Conservation (phyloP, 1,284 basidiomycete genomes). For the Melanopsichium pennsylvanicum region DNA sequence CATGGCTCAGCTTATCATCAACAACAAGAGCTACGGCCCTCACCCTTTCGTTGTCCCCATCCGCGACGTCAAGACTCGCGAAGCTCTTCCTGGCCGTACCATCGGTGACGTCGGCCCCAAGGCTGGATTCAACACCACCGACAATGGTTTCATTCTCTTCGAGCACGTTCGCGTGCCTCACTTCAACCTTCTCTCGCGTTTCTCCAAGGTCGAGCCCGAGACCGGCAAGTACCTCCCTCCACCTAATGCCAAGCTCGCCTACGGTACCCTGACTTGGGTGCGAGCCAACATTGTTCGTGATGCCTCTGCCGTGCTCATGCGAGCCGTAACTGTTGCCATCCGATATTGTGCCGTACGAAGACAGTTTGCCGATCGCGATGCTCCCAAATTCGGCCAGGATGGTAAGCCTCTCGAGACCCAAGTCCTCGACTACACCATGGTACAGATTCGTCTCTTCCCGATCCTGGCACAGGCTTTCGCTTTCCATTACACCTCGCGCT, state of each 20-base stretch:
- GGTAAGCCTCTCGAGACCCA: slow-evolving; percentile 65
- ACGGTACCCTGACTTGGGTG: slow-evolving; percentile 57
- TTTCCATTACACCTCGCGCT: slow-evolving; percentile 65
- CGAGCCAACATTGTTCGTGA: slow-evolving; percentile 66
- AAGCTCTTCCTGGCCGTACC: slow-evolving; percentile 64
- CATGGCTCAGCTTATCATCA: slow-evolving; percentile 67
- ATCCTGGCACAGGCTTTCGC: slow-evolving; percentile 67
- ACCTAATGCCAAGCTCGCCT: slow-evolving; percentile 50
- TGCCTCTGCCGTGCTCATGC: slow-evolving; percentile 63
- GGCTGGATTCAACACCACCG: slow-evolving; percentile 63
- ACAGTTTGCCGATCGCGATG: slow-evolving; percentile 67
- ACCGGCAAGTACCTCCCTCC: slow-evolving; percentile 57
- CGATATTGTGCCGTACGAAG: slow-evolving; percentile 67
- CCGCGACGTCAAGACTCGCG: slow-evolving; percentile 65
- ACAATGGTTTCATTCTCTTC: slow-evolving; percentile 64
- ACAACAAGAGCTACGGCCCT: slow-evolving; percentile 65
- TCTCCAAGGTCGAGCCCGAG: slow-evolving; percentile 62
- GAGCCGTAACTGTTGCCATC: slow-evolving; percentile 66
- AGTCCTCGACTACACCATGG: slow-evolving; percentile 67
- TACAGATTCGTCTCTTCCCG: slow-evolving; percentile 67
- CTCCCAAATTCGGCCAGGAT: slow-evolving; percentile 62
- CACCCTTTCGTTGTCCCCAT: slow-evolving; percentile 67
- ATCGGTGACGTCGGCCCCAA: slow-evolving; percentile 67
- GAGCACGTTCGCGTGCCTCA: slow-evolving; percentile 64
- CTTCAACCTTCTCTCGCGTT: slow-evolving; percentile 66